Percentiles rank a stretch among this genome's conserved stretches.
Evolutionary conservation across 306 rosid genomes (phyloP).

Genomic region (Neltuma alba): DNA sequence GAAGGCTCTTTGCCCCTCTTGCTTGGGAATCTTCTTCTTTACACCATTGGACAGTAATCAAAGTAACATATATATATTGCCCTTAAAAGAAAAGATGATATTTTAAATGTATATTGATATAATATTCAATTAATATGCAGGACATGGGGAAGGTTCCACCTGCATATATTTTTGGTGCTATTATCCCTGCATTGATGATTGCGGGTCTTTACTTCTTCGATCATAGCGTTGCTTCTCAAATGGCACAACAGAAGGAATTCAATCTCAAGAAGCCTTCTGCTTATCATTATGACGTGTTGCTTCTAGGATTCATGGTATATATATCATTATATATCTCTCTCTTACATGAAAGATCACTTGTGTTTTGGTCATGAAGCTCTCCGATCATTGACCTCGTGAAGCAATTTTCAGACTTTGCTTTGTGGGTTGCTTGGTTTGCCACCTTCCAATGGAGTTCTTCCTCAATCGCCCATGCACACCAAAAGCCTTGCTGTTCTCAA

Average conservation of each 20-base stretch:
- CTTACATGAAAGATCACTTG: not conserved
- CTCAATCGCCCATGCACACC: conserved; percentile 97
- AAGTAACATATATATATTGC: conserved; percentile 43
- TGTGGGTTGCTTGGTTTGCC: conserved; percentile 89
- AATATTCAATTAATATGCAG: conserved; percentile 50
- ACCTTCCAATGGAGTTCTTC: conserved; percentile 91
- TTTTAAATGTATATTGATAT: not conserved
- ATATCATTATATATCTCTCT: not conserved
- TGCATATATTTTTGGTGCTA: conserved; percentile 65
- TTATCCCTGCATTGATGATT: conserved; percentile 82
- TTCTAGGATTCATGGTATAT: conserved; percentile 72
- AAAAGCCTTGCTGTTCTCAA: conserved; percentile 86
- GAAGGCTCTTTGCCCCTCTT: conserved; percentile 75
- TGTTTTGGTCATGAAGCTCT: not conserved
- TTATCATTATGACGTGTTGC: conserved; percentile 79
- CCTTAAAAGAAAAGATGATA: not conserved
- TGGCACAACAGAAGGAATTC: conserved; percentile 93
- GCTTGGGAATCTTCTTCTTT: conserved; percentile 78
- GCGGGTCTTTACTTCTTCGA: conserved; percentile 92
- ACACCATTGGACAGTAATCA: conserved; percentile 77
- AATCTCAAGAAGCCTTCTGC: conserved; percentile 87
- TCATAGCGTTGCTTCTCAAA: conserved; percentile 86
- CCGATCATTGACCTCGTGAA: not conserved
- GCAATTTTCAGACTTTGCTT: conserved; percentile 66
- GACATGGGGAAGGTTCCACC: conserved; percentile 81